These are phyloP conservation scores for Lactarius quietus DNA, from an alignment of 768 basidiomycete species.

Conservation along the genomic window DNA sequence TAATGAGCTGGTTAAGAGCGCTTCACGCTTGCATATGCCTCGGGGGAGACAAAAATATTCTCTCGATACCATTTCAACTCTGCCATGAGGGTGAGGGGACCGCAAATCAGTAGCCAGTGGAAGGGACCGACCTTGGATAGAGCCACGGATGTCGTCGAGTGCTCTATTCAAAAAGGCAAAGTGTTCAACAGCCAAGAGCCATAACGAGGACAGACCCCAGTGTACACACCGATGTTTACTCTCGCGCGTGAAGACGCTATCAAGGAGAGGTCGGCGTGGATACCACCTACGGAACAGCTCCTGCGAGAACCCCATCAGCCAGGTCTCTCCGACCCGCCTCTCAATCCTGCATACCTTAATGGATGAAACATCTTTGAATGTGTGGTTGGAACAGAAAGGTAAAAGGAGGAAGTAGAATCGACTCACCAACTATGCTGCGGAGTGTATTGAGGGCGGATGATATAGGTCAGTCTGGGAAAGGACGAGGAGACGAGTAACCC, in stretches of 20 bases:
- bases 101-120: conserved; percentile 1
- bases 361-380: conserved; percentile 68
- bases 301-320: conserved; percentile 36
- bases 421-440: conserved; percentile 65
- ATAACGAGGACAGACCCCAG: neutral
- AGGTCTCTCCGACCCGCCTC: neutral
- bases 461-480: conserved; percentile 15
- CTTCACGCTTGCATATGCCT: conserved; percentile 13
- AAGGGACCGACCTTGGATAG: conserved; percentile 60
- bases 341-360: conserved; percentile 51
- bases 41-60: conserved; percentile 58
- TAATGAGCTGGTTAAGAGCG: neutral
- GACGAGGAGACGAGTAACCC: conserved; percentile 1
- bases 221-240: conserved; percentile 57
- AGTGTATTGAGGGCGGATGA: neutral
- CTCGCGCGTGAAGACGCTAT: conserved; percentile 32
- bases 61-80: conserved; percentile 79
- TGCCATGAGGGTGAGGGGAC: conserved; percentile 30
- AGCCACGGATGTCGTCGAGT: conserved; percentile 73
- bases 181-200: neutral
- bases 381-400: neutral
- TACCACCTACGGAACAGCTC: conserved; percentile 77
- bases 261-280: conserved; percentile 33
- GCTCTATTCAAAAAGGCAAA: conserved; percentile 47
- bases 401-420: neutral